A percentile compares a stretch with the other conserved stretches of the same genome.
These are phyloP conservation scores for Auricularia cornea DNA, from an alignment of 768 basidiomycete species.

Conservation along the genomic window DNA sequence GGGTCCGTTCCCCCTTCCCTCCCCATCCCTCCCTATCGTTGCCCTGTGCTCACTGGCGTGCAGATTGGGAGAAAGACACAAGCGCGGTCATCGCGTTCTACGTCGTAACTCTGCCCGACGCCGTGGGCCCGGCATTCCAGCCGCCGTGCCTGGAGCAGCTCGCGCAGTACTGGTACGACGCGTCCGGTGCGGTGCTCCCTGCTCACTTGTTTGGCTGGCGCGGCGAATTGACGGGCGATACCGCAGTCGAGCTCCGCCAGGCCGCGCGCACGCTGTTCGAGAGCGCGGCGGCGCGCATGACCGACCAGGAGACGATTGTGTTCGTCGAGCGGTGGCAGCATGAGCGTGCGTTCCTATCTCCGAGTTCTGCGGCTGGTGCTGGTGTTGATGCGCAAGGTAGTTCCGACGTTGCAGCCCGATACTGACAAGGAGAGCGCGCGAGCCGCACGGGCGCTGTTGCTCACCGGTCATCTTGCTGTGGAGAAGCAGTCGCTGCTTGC, in stretches of 20 bases:
- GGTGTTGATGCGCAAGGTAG: constrained; percentile 24
- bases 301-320: constrained; percentile 54
- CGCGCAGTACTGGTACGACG: constrained; percentile 67
- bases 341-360: constrained; percentile 51
- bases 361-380: no score
- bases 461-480: constrained; percentile 76
- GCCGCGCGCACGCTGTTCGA: constrained; percentile 76
- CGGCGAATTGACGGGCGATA: background rate
- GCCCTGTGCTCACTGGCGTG: constrained; percentile 2
- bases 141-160: constrained; percentile 66
- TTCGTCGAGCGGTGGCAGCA: constrained; percentile 59
- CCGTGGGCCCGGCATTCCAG: constrained; percentile 52
- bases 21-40: background rate
- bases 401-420: constrained; percentile 53
- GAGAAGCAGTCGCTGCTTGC: constrained; percentile 73
- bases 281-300: constrained; percentile 54
- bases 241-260: constrained; percentile 61
- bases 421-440: constrained; percentile 48
- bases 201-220: background rate
- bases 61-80: constrained; percentile 62
- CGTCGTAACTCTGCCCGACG: constrained; percentile 55
- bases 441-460: constrained; percentile 64
- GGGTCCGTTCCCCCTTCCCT: constrained; percentile 31
- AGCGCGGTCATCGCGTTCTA: constrained; percentile 77
- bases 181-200: constrained; percentile 44